Conservation (phyloP, 768 basidiomycete genomes). For the Boletus subparvulus region DNA sequence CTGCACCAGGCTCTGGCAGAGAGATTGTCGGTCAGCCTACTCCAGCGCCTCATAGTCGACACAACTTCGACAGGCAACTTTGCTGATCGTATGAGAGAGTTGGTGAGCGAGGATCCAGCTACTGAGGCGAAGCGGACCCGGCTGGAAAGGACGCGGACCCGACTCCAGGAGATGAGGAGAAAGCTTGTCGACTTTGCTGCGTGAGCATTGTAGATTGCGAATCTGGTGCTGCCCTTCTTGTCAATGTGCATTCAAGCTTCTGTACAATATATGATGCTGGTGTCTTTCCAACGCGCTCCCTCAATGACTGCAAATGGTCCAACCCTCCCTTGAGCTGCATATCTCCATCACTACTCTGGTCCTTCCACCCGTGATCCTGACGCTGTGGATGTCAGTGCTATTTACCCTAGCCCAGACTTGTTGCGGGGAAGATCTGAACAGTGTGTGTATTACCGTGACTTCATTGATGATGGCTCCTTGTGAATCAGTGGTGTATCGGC, state of each 20-base stretch:
- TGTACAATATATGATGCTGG: background rate
- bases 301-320: too few relatives aligned
- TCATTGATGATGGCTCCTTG: background rate
- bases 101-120: conserved; percentile 48
- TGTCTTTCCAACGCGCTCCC: too few relatives aligned
- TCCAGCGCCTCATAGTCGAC: conserved; percentile 32
- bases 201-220: conserved; percentile 5
- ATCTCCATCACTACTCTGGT: background rate
- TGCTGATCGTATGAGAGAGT: conserved; percentile 36
- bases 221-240: background rate
- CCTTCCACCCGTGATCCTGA: background rate
- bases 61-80: conserved; percentile 9
- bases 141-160: conserved; percentile 32
- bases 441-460: background rate
- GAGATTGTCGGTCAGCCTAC: conserved; percentile 37
- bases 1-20: conserved; percentile 42
- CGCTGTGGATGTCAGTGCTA: background rate
- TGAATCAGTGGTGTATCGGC: background rate
- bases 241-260: background rate
- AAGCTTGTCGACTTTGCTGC: conserved; percentile 33
- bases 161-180: conserved; percentile 42
- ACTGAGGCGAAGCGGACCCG: conserved; percentile 36
- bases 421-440: background rate
- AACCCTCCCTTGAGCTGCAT: background rate
- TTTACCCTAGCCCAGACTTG: background rate